Base-by-base conservation (phyloP, 768 basidiomycete species). In the Leucogyrophana mollusca region DNA sequence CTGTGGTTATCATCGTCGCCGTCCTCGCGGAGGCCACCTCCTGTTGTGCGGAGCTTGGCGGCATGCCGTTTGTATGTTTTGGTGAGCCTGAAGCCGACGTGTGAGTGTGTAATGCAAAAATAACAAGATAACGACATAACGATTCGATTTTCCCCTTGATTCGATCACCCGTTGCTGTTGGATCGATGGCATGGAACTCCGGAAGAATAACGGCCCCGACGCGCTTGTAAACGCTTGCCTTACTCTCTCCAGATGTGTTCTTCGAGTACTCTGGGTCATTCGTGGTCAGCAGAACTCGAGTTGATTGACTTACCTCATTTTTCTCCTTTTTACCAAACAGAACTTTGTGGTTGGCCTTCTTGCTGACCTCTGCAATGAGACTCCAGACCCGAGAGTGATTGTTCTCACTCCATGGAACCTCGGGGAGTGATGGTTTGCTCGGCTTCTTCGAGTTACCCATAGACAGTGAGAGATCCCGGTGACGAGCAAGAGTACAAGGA, bases 191-290 rank as follows among this genome's bases (percentile, higher is more conserved):
- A 42, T 43, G 55, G 34, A 47, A 11, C 16, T 56, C 56, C 2
- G 57, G 58, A 14, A 61, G 44, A 3, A 63, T 14, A 11, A 30
- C 44, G 7, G 51, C 24, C 4, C 56, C 60, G 17, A 65, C 57
- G 14, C 55, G 35, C 36, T 56, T 55, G 50, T 44, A 58, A 7
- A 58, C 58, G 10, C 20, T 46, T 25, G 44, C 50, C 39, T 59
- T 60, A 2, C 44, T 48, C 16, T 62, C 55, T 1, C 54, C 59
- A 47, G 50, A 56, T n/a, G 56, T 60, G 21, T 60, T 57, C 62
- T 64, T 6, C 13, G 6, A 7, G 6, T 30, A 13, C 27, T 30
- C 27, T 6, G 13, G 27, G 13, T 7, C 27, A 13, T 30, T 30
- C 27, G 27, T 30, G 27, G 13, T 7, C 27, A 30, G 13, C 27